Evolutionary conservation across 2,329 filamentous ascomycete genomes (phyloP), one percentile per base, ranked within the genome.

Genomic region (Xylariaceae sp.): DNA sequence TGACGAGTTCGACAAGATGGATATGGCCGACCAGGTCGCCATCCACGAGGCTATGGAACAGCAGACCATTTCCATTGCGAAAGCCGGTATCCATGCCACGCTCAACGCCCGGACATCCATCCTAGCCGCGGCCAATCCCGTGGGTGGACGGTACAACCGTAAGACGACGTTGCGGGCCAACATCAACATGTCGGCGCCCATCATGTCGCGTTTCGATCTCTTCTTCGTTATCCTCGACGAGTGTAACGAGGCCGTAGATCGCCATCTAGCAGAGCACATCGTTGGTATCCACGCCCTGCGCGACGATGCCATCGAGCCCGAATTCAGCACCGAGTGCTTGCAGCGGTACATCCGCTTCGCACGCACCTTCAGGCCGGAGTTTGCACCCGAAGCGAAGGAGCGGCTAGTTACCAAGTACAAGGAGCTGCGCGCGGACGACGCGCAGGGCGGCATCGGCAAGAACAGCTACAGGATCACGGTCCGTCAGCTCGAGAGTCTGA

Each of bases 21-120:
- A 99, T 69, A 90, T 99, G 60, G 87, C 80, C 50, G 95, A 99
- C 73, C 95, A 99, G 77, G 95, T 99, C 52, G 95, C 95, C 63
- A 99, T 99, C 69, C 95, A 99, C 83, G 95, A 99, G 85, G 95
- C 95, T 57, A 99, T 99, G 95, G 95, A 99, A 84, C 95, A 99
- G 79, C 95, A 99, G 76, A 99, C 95, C 4, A 99, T 99, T 64
- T 97, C 92, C 7, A 99, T 99, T 68, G 93, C 95, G 57, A 99
- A 99, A 77, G 95, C 95, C 4, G 95, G 95, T 68, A 99, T 99
- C 56, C 95, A 99, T 73, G 96, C 95, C 3, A 99, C 95, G 0
- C 84, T 99, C 44, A 99, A 99, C 70, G 95, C 95, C 2, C 87
- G 95, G 52, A 97, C 95, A 0, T 95, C 89, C 45, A 98, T 99